Base-by-base conservation (phyloP, 225 moss, liverwort and hornwort genomes). In the Pleurozium schreberi region DNA sequence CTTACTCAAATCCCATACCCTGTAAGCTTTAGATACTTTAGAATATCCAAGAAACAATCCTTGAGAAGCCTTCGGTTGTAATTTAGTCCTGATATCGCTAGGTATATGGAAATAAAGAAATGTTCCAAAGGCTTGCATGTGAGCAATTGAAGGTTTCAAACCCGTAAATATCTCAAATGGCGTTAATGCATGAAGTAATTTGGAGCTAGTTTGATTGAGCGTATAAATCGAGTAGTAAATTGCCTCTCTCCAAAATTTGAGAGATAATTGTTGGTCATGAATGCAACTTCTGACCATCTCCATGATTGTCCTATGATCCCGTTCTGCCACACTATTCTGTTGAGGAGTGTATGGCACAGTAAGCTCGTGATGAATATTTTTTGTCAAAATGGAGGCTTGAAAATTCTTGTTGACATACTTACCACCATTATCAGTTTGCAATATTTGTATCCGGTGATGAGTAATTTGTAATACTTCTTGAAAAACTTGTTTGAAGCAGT, bases 321-420 rank as follows among this genome's bases (percentile, higher is more conserved):
- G 3, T 4, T 81, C 6, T 14, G 2, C 62, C 2, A 81, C 15
- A 62, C 81, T 62, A 45, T 81, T 81, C 0, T 61, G 21, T 1
- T 81, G 14, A 61, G 20, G 80, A 42, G 30, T 33, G 3, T 81
- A 81, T 9, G 33, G 33, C 0, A 61, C 6, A 31, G 0, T 43
- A 45, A 60, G 30, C 31, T 62, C 33, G 3, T 45, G 9, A 6
- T 9, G 1, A 60, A 80, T 80, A 20, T 80, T 60, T 80, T 38
- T 4, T 3, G 5, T 3, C 4, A 11, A 30, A 19, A 60, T 3
- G 1, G 10, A 40, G 2, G 12, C 31, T 61, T 81, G 8, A 42
- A 81, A 81, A 60, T 0, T 19, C 5, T 80, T 42, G 2, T 1
- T 60, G 2, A 31, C 5, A 1, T 80, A 43, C 0, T 60, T 4